Base-by-base conservation (phyloP, 306 rosid genomes). In the Vachellia collinsii region DNA sequence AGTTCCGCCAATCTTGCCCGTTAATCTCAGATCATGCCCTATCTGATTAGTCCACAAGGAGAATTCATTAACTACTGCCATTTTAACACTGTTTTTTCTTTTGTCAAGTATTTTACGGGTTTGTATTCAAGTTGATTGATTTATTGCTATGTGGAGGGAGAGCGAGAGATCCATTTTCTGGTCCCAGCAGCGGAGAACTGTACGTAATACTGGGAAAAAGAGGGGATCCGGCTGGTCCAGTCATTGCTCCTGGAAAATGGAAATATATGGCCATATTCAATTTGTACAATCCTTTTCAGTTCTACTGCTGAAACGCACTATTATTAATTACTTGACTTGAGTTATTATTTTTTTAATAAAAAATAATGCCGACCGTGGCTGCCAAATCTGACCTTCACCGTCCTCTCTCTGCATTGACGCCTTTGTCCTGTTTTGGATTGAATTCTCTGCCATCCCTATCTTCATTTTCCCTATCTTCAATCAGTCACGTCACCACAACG, bases 1-100 rank as follows among this genome's bases (percentile, higher is more conserved):
- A 82, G 84, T 72, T 19, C 79, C 3, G 76, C 20, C 34, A 86
- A 80, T 77, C 72, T 77, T 37, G 92, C 81, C 36, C 87, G 92
- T 58, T 86, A 68, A 56, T 23, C 4, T 69, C 66, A 70, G 83
- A 70, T 37, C 65, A 23, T 59, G 0, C 65, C 65, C 16, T 43
- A 14, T 3, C 16, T 50, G 7, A 14, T 29, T 50, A 2, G 4
- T 39, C 67, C 7, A 11, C 16, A 25, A 23, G 12, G 36, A 11
- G 25, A 23, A 56, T 56, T 20, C 3, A 56, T 0, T 7, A 17
- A 7, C 3, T 58, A 58, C 2, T 20, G 8, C 1, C 36, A 58
- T 58, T 54, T n/a, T 54, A 16, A 16, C 3, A 10, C 17, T 51
- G 36, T 58, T 9, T 56, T 53, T 53, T 16, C 58, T 17, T 50